Evolutionary conservation across 2,329 filamentous ascomycete genomes (phyloP).

Genomic region (Phoma sp.): DNA sequence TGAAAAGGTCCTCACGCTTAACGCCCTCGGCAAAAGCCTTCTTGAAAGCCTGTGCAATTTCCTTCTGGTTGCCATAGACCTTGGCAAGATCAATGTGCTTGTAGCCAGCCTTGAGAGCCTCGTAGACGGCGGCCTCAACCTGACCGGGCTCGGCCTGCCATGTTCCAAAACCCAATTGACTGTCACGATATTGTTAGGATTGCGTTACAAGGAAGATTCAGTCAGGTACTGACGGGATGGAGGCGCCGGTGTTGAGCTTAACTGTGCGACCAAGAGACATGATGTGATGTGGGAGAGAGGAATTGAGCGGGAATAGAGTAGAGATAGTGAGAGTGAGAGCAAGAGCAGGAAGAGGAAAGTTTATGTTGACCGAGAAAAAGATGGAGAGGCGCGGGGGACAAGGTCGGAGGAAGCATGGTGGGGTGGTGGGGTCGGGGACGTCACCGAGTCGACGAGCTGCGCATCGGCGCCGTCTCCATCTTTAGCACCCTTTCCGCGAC

Average conservation of each 20-base stretch:
- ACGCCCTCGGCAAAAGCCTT: constrained; percentile 54
- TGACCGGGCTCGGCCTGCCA: constrained; percentile 44
- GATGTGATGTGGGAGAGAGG: constrained; percentile 12
- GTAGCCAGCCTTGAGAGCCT: constrained; percentile 42
- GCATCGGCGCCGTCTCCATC: constrained; percentile 22
- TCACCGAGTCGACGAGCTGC: constrained; percentile 26
- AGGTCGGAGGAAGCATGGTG: constrained; percentile 18
- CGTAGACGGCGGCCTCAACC: constrained; percentile 53
- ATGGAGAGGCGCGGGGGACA: constrained; percentile 18
- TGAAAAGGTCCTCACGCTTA: constrained; percentile 50
- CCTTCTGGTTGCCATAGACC: constrained; percentile 44
- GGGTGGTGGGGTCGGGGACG: constrained; percentile 28
- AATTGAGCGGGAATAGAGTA: constrained; percentile 8
- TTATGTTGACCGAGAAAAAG: constrained; percentile 11
- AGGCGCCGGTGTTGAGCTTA: constrained; percentile 70
- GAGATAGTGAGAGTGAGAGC: constrained; percentile 5
- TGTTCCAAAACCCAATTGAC: constrained; percentile 58
- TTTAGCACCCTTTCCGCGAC: constrained; percentile 10
- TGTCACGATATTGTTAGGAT: constrained; percentile 67
- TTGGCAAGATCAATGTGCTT: constrained; percentile 41
- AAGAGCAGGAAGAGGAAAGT: constrained; percentile 2
- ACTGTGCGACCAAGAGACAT: constrained; percentile 51
- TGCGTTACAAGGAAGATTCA: too few relatives aligned
- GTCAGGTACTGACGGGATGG: constrained; percentile 75
- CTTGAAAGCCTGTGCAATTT: constrained; percentile 38